Base-by-base conservation (phyloP, 2,329 filamentous ascomycete genomes). In the Verruconis gallopava region DNA sequence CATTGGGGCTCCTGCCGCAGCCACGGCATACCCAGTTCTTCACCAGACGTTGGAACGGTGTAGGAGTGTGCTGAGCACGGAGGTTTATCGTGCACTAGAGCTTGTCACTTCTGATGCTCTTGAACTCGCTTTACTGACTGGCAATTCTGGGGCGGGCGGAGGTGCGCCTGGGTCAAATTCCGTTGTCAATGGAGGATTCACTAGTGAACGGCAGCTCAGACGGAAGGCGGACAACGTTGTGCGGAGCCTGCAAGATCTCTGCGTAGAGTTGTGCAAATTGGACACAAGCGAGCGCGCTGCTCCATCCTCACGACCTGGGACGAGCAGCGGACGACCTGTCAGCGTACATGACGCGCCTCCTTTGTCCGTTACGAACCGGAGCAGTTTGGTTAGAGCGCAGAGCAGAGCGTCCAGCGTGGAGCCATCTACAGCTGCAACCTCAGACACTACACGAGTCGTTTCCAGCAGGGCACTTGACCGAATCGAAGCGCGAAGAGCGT, bases 141-240 rank as follows among this genome's bases (percentile, higher is more conserved):
- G 83, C 38, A 74, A 72, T 35, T 72, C 72, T 34, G 81, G 82
- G 11, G 75, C 85, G 39, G 79, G 67, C 43, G 68, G 66, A 6
- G 61, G 60, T 4, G 53, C 77, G 1, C 79, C 80, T 35, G 79
- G 79, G 0, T 78, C 79, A 45, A 76, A 73, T 34, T 73, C 75
- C 11, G 79, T 78, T 52, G 67, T 71, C 39, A 72, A 79, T 44
- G 75, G 79, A 21, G 61, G 65, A 18, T 60, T 64, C 11, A 67
- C 67, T 1, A 79, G 83, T 1, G 89, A 98, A 56, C 77, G 91
- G 39, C 85, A 93, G 56, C 69, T 94, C 13, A 77, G 86, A 38
- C 77, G 89, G 47, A 95, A 94, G 60, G 85, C 85, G 20, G 89
- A 98, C 56, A 86, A 82, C 54, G 77, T 98, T 56, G 96, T 91